Evolutionary conservation across 1,284 basidiomycete species (phyloP).

Genomic region (Chalciporus sp.): DNA sequence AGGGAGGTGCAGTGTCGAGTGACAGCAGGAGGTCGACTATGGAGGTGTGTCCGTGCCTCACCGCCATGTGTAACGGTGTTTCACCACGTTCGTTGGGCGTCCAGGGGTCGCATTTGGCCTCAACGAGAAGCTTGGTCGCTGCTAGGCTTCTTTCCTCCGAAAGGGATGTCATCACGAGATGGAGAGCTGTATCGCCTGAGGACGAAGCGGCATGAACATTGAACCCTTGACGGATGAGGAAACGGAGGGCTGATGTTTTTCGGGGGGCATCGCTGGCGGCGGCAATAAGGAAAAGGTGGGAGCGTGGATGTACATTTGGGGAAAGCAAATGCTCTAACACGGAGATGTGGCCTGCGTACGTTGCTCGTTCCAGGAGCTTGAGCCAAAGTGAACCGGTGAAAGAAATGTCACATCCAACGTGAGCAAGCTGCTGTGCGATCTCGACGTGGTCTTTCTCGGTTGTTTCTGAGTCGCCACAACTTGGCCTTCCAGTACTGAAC

Average conservation of each 20-base stretch:
- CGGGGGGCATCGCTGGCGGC: background rate
- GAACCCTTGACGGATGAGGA: conserved; percentile 1
- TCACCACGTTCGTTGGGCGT: background rate
- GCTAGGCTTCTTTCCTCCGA: background rate
- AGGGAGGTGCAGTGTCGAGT: too few species aligned
- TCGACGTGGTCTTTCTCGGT: background rate
- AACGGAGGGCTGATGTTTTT: background rate
- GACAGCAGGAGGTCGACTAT: too few species aligned
- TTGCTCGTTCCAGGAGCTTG: too few species aligned
- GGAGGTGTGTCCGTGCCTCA: rapidly evolving
- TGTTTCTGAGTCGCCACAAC: background rate
- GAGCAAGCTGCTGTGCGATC: conserved; percentile 6
- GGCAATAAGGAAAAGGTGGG: conserved; percentile 12
- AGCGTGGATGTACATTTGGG: background rate
- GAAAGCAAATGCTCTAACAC: background rate
- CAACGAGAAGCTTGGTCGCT: background rate
- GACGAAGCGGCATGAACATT: background rate
- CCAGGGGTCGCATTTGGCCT: conserved; percentile 11
- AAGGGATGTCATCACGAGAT: background rate
- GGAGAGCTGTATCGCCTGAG: conserved; percentile 4
- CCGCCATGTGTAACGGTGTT: conserved; percentile 8
- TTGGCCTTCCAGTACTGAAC: background rate
- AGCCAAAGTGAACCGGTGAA: too few species aligned
- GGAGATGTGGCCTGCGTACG: too few species aligned
- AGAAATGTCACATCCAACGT: too few species aligned